phyloP scores from a whole-genome alignment of 129 eudicot genomes.

The Escallonia rubra region DNA sequence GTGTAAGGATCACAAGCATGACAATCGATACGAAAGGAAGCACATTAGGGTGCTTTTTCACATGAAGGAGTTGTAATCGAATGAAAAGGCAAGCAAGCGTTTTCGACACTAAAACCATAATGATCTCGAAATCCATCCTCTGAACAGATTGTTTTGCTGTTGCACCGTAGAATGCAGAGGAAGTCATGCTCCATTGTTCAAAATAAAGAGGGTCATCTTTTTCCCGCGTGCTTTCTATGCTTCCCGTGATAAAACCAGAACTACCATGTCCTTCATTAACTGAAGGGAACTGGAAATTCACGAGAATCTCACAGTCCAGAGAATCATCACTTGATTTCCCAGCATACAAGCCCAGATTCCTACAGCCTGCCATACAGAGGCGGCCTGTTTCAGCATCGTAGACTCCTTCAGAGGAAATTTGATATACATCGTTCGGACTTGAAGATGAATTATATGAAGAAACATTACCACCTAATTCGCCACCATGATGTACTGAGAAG shows the following conservation, averaged over 20 bases:
- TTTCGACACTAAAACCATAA: conserved; percentile 60
- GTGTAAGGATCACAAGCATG: conserved; percentile 56
- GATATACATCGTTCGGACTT: conserved; percentile 4
- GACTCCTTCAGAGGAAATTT: conserved; percentile 66
- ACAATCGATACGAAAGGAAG: conserved; percentile 45
- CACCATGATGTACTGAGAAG: conserved; percentile 9
- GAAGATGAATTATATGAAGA: conserved; percentile 20
- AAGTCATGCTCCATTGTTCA: conserved; percentile 22
- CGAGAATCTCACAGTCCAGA: conserved; percentile 57
- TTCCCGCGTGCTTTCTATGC: conserved; percentile 50
- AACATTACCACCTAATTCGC: conserved; percentile 5
- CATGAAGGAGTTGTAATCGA: conserved; percentile 45
- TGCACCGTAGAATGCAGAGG: conserved; percentile 13
- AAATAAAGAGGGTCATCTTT: conserved; percentile 47
- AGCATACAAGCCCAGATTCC: conserved; percentile 21
- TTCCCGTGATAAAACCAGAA: conserved; percentile 33
- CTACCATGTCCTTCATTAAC: conserved; percentile 11
- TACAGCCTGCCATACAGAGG: conserved; percentile 73
- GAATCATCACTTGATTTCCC: conserved; percentile 1
- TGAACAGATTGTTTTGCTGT: conserved; percentile 34
- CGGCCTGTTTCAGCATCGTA: conserved; percentile 52
- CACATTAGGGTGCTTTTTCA: conserved; percentile 35
- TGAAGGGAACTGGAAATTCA: conserved; percentile 46
- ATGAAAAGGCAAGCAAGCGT: conserved; percentile 53
- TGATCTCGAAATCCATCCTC: conserved; percentile 82